Evolutionary conservation across 305 asterid species (phyloP), one percentile per base, ranked within the genome.

Genomic region (Plantago coronopus): DNA sequence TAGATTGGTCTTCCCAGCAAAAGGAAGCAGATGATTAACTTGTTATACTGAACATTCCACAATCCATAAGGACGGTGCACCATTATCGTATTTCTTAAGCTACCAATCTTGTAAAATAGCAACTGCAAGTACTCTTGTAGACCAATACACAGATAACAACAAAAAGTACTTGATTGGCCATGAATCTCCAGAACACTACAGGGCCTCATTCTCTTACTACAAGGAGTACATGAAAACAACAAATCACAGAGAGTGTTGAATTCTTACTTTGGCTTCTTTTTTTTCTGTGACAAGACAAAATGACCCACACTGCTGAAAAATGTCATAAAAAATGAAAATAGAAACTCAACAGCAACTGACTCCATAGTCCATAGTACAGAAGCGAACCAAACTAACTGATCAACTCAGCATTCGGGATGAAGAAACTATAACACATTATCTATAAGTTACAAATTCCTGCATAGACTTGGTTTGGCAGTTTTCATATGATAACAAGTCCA

Each of bases 381-480:
- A 38, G 25, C 21, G 18, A 54, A 43, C 45, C 58, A 38, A 18
- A 44, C 19, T 20, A 44, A 34, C 14, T 1, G 38, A 67, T 40
- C 54, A 68, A 61, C 50, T 54, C 54, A 16, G 29, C 9, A 43
- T 54, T 40, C 29, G 40, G 18, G 46, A 47, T n/a, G 25, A 29
- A 61, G 27, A 71, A n/a, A 59, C 44, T 7, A 19, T 3, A 20
- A 57, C 50, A 42, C 12, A 7, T 2, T 5, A 51, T 45, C 31
- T 55, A 13, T 29, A 25, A 45, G n/a, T 67, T 50, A 67, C 13
- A 17, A 48, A 54, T 55, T 44, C 61, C 40, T 25, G 51, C 10
- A 20, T 63, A 23, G 0, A 50, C 58, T 27, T 27, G 31, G 4
- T 27, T 27, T 5, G n/a, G n/a, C n/a, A n/a, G n/a, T n/a, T n/a